These are phyloP conservation scores for Purpureocillium lavendulum DNA, from an alignment of 2,329 filamentous ascomycete species.

Conservation along the genomic window DNA sequence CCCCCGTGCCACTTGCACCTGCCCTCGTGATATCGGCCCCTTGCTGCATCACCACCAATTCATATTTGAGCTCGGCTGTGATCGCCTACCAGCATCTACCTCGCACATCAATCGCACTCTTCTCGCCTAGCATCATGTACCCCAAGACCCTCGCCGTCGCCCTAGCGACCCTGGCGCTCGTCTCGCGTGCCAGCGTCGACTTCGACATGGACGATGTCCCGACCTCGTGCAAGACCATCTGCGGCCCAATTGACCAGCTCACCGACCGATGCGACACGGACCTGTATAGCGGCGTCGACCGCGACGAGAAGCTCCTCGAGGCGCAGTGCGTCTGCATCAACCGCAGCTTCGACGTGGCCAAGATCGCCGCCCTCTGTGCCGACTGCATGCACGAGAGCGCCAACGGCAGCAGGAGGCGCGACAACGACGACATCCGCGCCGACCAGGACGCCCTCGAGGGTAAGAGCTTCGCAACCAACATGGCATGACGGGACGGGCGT, in stretches of 20 bases:
- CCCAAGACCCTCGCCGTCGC: background rate
- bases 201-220: conserved; percentile 26
- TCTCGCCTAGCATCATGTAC: background rate
- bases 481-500: background rate
- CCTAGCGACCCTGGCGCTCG: conserved; percentile 16
- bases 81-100: too few relatives aligned
- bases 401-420: conserved; percentile 6
- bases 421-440: conserved; percentile 8
- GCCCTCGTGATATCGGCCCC: too few relatives aligned
- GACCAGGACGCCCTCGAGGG: conserved; percentile 12
- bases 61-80: too few relatives aligned
- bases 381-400: conserved; percentile 27
- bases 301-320: conserved; percentile 26
- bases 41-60: too few relatives aligned
- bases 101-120: too few relatives aligned
- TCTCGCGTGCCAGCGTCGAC: conserved; percentile 22
- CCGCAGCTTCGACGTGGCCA: conserved; percentile 27
- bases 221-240: conserved; percentile 24
- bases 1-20: too few relatives aligned
- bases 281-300: conserved; percentile 18
- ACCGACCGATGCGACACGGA: conserved; percentile 25
- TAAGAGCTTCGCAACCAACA: conserved; percentile 3
- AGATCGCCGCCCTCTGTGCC: conserved; percentile 25
- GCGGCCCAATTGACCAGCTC: conserved; percentile 25
- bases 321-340: conserved; percentile 32